Conservation (phyloP, 352 stramenopile genomes). For the Phytopythium chamaehyphon region DNA sequence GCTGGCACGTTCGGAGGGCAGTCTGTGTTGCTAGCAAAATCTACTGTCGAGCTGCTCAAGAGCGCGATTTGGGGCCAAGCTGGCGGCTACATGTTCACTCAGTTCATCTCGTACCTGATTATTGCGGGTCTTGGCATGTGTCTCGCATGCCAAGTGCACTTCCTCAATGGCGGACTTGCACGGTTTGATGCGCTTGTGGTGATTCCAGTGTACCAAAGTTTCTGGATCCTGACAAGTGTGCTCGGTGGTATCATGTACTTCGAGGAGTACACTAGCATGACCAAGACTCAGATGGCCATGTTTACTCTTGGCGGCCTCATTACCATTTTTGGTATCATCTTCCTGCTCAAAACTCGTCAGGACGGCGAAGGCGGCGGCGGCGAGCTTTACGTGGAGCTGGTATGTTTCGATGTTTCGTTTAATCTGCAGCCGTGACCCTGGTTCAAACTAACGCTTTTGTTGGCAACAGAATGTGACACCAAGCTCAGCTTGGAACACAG, state of each 20-base stretch:
- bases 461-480: constrained; percentile 60
- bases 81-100: constrained; percentile 72
- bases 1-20: constrained; percentile 88
- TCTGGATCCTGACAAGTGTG: constrained; percentile 89
- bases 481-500: constrained; percentile 69
- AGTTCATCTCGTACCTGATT: constrained; percentile 79
- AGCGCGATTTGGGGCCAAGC: constrained; percentile 83
- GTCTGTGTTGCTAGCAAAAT: constrained; percentile 88
- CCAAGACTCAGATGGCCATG: constrained; percentile 66
- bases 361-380: constrained; percentile 25
- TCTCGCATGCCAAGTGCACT: constrained; percentile 80
- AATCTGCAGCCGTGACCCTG: not conserved
- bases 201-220: constrained; percentile 89
- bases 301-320: constrained; percentile 71
- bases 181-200: constrained; percentile 89
- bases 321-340: constrained; percentile 77
- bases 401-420: constrained; percentile 20
- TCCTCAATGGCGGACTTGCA: constrained; percentile 86
- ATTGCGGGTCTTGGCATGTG: constrained; percentile 58
- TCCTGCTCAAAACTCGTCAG: constrained; percentile 61
- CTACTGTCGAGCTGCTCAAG: constrained; percentile 87
- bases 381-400: constrained; percentile 63
- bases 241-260: constrained; percentile 93
- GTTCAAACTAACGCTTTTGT: constrained; percentile 4
- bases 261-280: constrained; percentile 88